Evolutionary conservation across 2,329 filamentous ascomycete species (phyloP), one percentile per base, ranked within the genome.

Genomic region (Stemphylium lycopersici): DNA sequence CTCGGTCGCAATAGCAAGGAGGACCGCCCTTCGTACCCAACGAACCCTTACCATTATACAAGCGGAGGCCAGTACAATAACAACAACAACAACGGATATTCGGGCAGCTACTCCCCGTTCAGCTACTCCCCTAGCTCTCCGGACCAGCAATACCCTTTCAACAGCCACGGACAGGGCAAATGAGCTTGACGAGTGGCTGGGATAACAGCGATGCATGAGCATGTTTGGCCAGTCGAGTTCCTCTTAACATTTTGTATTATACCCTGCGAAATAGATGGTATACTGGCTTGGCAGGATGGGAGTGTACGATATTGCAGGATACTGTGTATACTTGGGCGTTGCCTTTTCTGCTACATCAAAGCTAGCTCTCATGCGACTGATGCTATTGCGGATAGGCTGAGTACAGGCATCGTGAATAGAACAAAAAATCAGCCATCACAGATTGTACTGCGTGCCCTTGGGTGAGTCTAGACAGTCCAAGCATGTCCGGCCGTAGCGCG

Each of bases 1-100:
- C 44, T 55, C 7, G 54, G 54, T 38, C 65, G 64, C 46, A 58
- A 63, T n/a, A 58, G 44, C 48, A 70, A 63, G 47, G 66, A 70
- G 32, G 62, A 66, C 12, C 56, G 58, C 12, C 36, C 56, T 43
- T 57, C 58, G 10, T 67, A 66, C 48, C 55, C 57, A 15, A 50
- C 59, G 15, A 66, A 66, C 42, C 67, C 66, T 15, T 71, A 68
- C 48, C 57, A 62, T 22, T 61, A 50, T 32, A 48, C 46, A 32
- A 58, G 47, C 22, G 48, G 52, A 31, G 55, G 46, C 20, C 60
- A 63, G 51, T 64, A 58, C 54, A 52, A 52, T 41, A 56, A 48
- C 43, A 55, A 63, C 49, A 63, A 58, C 54, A 52, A 52, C 43
- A 56, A 48, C 43, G 56, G 54, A 33, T 68, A 65, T 47, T 48